A percentile compares a stretch with the other conserved stretches of the same genome.
These are phyloP conservation scores for Monosporascus sp. DNA, from an alignment of 2,329 filamentous ascomycete genomes.

Conservation along the genomic window DNA sequence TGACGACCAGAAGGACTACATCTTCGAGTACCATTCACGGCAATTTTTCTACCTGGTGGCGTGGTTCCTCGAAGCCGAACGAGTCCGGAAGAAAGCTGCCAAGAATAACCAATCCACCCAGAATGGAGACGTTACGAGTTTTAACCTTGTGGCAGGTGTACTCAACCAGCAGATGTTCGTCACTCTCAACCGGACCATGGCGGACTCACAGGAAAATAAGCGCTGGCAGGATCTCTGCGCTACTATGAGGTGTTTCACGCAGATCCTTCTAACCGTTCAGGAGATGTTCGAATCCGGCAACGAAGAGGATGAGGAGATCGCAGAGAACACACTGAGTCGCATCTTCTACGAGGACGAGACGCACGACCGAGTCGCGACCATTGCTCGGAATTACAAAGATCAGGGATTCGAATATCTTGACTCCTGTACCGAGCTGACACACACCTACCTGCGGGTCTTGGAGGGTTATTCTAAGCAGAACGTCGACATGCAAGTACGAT, in stretches of 20 bases:
- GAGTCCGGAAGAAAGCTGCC: conserved; percentile 56
- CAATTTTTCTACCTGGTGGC: conserved; percentile 91
- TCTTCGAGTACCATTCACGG: conserved; percentile 68
- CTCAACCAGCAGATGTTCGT: conserved; percentile 95
- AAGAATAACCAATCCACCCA: conserved; percentile 38
- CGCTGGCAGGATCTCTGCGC: conserved; percentile 83
- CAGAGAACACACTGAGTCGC: conserved; percentile 91
- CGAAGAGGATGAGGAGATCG: conserved; percentile 96
- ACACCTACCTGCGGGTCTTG: conserved; percentile 87
- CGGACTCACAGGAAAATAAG: conserved; percentile 73
- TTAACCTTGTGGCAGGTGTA: conserved; percentile 81
- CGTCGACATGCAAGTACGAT: conserved; percentile 85
- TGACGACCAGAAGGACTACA: conserved; percentile 79
- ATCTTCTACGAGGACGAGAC: conserved; percentile 98
- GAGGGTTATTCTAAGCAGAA: conserved; percentile 95
- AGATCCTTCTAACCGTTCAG: conserved; percentile 86
- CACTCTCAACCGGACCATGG: conserved; percentile 76
- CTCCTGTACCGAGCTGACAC: conserved; percentile 81
- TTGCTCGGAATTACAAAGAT: conserved; percentile 82
- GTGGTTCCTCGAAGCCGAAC: conserved; percentile 89
- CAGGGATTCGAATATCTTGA: conserved; percentile 93
- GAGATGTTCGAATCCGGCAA: conserved; percentile 80
- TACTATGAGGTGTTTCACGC: conserved; percentile 89
- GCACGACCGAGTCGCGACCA: conserved; percentile 77
- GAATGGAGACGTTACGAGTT: conserved; percentile 62